Base-by-base conservation (phyloP, 2,329 filamentous ascomycete genomes). In the Sclerotinia minor region DNA sequence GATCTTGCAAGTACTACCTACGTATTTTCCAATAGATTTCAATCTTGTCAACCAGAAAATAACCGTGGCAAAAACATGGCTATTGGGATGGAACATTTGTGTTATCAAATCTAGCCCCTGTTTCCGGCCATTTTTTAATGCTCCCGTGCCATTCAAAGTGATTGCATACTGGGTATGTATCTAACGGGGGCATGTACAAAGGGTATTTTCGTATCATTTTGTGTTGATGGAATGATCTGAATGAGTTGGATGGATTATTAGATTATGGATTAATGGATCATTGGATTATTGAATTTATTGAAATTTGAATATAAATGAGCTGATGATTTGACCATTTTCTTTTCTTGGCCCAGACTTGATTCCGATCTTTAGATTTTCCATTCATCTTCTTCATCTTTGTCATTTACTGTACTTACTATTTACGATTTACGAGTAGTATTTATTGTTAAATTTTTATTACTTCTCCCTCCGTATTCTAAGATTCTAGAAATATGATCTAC, bases 61-160 rank as follows among this genome's bases (percentile, higher is more conserved):
- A n/a, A 35, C 19, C 52, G 52, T 54, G 58, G 41, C 35, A 21
- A 44, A 13, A n/a, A 19, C 24, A 29, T 44, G 58, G 41, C 24
- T 47, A 4, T 60, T 35, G 38, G 38, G 38, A 47, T 9, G 38
- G 58, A 32, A 60, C 35, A 19, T 6, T 41, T 41, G 13, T 19
- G 38, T 26, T 41, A 32, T 26, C 57, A 29, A 26, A 32, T 45
- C 41, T 41, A 45, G 57, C 17, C 58, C 58, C 58, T 29, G 58
- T n/a, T 60, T 60, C 58, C 58, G 41, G 58, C 58, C 58, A 47
- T 29, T 32, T 47, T 47, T 21, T 6, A 35, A 45, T 47, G 38
- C 45, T 24, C 58, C 47, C 58, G 58, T 60, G 58, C 58, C 58
- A 60, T 32, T 44, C 24, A 13, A 21, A 54, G 9, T 35, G 29